These are phyloP conservation scores for Gonapodya prolifera DNA, from an alignment of 192 early-diverging fungal species.

Conservation along the genomic window DNA sequence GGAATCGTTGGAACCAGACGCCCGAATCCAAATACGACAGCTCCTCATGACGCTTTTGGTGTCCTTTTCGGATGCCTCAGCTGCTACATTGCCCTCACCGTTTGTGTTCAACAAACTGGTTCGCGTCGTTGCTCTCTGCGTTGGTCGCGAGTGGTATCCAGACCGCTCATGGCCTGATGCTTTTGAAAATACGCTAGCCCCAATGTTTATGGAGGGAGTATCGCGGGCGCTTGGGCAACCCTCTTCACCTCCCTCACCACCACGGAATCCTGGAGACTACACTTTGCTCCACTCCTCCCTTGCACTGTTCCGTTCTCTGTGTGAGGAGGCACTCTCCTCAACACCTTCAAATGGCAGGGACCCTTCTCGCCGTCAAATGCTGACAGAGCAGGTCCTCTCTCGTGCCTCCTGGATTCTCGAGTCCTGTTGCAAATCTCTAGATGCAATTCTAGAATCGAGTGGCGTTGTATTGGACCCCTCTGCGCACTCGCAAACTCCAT, in stretches of 20 bases:
- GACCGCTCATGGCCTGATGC: not conserved
- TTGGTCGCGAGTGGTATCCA: not conserved
- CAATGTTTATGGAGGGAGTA: not conserved
- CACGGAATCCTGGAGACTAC: not conserved
- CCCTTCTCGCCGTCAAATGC: not conserved
- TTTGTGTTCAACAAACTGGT: not conserved
- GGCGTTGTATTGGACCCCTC: not conserved
- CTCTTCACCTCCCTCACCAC: not conserved
- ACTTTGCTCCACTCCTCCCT: not conserved
- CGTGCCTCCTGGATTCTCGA: not conserved
- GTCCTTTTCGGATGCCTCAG: not conserved
- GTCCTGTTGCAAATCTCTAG: not conserved
- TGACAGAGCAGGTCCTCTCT: not conserved
- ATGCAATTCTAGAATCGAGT: not conserved
- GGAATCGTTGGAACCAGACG: not conserved
- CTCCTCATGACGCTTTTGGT: not conserved
- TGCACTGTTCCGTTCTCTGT: not conserved
- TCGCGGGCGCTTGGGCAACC: not conserved
- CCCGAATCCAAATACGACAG: not conserved
- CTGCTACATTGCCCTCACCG: not conserved
- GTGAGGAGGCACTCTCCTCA: not conserved
- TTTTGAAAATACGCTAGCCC: not conserved
- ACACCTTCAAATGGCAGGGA: not conserved
- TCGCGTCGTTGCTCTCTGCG: not conserved
- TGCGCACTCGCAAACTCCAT: not conserved